Base-by-base conservation (phyloP, 352 stramenopile genomes). In the Phytophthora podocarpi region DNA sequence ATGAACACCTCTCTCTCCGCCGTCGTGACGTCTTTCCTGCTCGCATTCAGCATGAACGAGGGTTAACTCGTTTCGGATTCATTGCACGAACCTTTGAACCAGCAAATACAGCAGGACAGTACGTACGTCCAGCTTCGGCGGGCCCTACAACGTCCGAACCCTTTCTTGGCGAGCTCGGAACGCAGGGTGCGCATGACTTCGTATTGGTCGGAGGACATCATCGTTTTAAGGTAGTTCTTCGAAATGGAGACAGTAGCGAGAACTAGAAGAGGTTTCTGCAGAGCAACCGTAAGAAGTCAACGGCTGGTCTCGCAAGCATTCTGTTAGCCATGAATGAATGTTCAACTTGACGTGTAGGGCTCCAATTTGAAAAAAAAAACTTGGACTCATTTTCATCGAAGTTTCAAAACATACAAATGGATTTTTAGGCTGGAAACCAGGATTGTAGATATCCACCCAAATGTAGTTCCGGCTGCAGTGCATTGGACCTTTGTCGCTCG, bases 181-280 rank as follows among this genome's bases (percentile, higher is more conserved):
- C 57, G 57, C 31, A 65, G 16, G 5, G 39, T 65, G 47, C 36
- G 41, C 26, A 65, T 59, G 13, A 53, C 57, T 53, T 59, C 47
- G 48, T 59, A 59, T 28, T 65, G 57, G n/a, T 58, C 56, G 12
- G 45, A 31, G 13, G 34, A 51, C 46, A 46, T 30, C 46, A 52
- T 59, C n/a, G n/a, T n/a, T n/a, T n/a, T n/a, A n/a, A n/a, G 2
- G 26, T 52, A 20, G 15, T 24, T 16, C 8, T 41, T 40, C n/a
- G 37, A 11, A 10, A 15, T 34, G 30, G 30, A 40, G 50, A 47
- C 15, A 3, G 26, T 15, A 49, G 24, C 24, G 3, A 40, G 35
- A 12, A 41, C 1, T 4, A 21, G 35, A 4, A 41, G 2, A 37
- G 6, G n/a, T n/a, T n/a, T n/a, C n/a, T n/a, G n/a, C 26, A 27